phyloP scores from a whole-genome alignment of 192 early-diverging fungal species.

The Linnemannia schmuckeri region DNA sequence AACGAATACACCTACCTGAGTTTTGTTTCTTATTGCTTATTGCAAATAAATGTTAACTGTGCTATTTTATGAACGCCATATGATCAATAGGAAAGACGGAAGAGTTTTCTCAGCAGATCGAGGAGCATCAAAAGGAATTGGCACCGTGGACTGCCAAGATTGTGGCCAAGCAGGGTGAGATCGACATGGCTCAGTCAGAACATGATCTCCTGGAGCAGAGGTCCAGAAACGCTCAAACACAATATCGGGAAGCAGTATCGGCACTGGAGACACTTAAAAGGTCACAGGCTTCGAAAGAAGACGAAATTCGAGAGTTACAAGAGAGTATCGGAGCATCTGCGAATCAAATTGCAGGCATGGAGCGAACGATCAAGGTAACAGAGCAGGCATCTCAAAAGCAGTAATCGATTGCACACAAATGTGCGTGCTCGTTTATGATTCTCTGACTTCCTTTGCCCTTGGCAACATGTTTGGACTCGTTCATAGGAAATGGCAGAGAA shows the following conservation, averaged over 20 bases:
- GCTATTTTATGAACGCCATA: background rate
- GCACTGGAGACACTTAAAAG: conserved; percentile 45
- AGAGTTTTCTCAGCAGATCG: conserved; percentile 83
- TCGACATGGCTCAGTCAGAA: conserved; percentile 89
- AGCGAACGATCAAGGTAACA: conserved; percentile 51
- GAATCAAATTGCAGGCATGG: conserved; percentile 46
- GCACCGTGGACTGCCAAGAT: conserved; percentile 91
- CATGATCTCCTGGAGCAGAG: conserved; percentile 79
- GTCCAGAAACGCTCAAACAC: conserved; percentile 61
- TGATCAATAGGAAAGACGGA: conserved; percentile 83
- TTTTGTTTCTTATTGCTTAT: background rate
- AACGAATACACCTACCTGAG: background rate
- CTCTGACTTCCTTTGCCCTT: background rate
- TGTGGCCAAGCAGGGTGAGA: conserved; percentile 74
- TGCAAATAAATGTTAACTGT: background rate
- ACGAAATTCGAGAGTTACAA: conserved; percentile 63
- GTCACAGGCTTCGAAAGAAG: conserved; percentile 53
- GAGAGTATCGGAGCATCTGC: conserved; percentile 41
- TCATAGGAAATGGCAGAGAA: conserved; percentile 33
- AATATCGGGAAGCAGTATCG: conserved; percentile 73
- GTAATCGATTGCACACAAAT: background rate
- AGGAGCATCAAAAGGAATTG: conserved; percentile 85
- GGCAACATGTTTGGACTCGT: background rate
- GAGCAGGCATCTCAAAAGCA: background rate
- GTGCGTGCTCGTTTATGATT: background rate